Conservation (phyloP, 164 flowering plant species). For the Tetracentron sinense region DNA sequence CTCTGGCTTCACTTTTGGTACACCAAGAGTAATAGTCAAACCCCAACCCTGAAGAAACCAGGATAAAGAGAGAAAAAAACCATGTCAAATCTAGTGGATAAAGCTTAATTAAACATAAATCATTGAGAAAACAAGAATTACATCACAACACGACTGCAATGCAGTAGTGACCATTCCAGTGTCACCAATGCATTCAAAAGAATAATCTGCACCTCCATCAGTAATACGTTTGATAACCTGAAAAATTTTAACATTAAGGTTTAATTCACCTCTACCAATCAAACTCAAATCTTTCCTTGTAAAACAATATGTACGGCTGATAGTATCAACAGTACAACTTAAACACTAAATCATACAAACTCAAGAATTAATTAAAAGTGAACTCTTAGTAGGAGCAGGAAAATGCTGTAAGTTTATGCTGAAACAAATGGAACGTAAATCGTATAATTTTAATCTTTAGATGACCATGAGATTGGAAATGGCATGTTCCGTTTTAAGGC, state of each 20-base stretch:
- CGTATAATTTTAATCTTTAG: background rate
- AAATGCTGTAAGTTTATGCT: background rate
- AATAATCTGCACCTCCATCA: constrained; percentile 91
- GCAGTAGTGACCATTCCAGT: constrained; percentile 75
- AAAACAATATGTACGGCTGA: background rate
- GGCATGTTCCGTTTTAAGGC: background rate
- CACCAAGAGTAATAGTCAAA: constrained; percentile 90
- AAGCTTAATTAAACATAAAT: background rate
- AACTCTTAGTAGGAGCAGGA: background rate
- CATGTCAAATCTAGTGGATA: background rate
- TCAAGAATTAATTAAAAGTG: background rate
- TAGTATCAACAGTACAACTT: background rate
- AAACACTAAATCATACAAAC: background rate
- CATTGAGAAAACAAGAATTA: constrained; percentile 24
- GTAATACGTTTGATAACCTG: constrained; percentile 81
- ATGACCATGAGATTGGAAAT: background rate
- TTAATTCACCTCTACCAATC: background rate
- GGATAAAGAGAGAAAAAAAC: background rate
- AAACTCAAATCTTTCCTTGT: background rate
- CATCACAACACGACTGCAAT: constrained; percentile 86
- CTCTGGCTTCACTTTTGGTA: constrained; percentile 85
- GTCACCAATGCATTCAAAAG: constrained; percentile 92
- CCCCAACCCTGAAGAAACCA: constrained; percentile 77
- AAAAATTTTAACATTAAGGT: background rate
- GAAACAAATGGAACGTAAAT: background rate